phyloP scores from a whole-genome alignment of 768 basidiomycete species.

The Fomitopsis pulvina region DNA sequence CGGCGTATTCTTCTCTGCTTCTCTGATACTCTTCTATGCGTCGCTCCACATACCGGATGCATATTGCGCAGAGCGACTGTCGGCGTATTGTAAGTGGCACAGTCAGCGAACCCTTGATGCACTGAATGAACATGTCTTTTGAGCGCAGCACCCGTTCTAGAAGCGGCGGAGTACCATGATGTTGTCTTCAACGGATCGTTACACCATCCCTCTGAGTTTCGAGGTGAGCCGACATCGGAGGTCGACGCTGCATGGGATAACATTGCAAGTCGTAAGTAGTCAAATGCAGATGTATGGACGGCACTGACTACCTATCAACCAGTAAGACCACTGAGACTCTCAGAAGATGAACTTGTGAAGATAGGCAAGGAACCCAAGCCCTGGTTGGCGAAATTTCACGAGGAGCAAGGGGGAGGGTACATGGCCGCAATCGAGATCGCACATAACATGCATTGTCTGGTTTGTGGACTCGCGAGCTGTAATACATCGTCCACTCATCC shows the following conservation, averaged over 20 bases:
- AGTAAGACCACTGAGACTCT: not conserved
- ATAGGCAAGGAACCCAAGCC: not conserved
- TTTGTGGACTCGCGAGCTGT: not conserved
- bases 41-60: not conserved
- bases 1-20: not conserved
- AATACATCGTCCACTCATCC: not conserved
- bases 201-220: not conserved
- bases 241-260: conserved; percentile 3
- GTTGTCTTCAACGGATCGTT: conserved; percentile 1
- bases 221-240: not conserved
- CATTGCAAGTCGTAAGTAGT: not conserved
- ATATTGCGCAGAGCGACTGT: not conserved
- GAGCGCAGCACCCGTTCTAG: not conserved
- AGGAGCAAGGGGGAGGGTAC: not conserved
- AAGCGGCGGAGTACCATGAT: not conserved
- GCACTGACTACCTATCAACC: not conserved
- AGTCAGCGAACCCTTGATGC: not conserved
- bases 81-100: not conserved
- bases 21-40: not conserved
- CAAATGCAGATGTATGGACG: not conserved
- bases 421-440: not conserved
- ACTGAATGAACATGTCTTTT: not conserved
- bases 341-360: not conserved
- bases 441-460: conserved; percentile 4
- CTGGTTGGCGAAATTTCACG: not conserved